phyloP scores from a whole-genome alignment of 495 filamentous ascomycete genomes.

The Trichoderma asperelloides region DNA sequence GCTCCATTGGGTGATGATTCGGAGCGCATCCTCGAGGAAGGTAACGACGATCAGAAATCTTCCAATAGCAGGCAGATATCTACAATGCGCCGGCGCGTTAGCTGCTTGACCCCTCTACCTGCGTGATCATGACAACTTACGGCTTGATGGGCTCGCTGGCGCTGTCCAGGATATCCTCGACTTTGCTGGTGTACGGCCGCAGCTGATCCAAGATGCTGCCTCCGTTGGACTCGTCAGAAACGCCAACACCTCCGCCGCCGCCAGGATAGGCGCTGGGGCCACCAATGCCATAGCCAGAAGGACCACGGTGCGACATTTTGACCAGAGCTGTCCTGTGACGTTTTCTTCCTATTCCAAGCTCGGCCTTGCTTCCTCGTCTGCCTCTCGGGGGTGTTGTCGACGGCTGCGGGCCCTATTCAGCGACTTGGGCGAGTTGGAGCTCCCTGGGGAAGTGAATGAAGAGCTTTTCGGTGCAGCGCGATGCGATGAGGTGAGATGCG shows the following conservation, averaged over 20 bases:
- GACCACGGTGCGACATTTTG: conserved; percentile 40
- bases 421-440: neutral
- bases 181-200: conserved; percentile 91
- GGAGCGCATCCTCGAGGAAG: conserved; percentile 91
- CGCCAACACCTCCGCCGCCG: conserved; percentile 28
- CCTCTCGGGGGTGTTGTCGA: neutral
- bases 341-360: neutral
- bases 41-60: conserved; percentile 97
- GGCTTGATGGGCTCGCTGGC: conserved; percentile 88
- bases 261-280: conserved; percentile 51
- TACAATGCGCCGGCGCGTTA: conserved; percentile 25
- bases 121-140: conserved; percentile 49
- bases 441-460: neutral
- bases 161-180: conserved; percentile 89
- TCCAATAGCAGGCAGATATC: conserved; percentile 89
- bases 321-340: neutral
- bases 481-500: neutral
- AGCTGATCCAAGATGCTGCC: conserved; percentile 87
- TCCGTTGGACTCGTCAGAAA: conserved; percentile 49
- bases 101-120: neutral
- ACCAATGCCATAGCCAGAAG: conserved; percentile 89
- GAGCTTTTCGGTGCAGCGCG: neutral
- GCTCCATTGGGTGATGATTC: conserved; percentile 96
- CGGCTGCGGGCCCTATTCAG: neutral
- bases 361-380: neutral